Percentiles rank a stretch among this genome's conserved stretches.
Conservation (phyloP, 73 alveolate genomes). For the Paramecium octaurelia region DNA sequence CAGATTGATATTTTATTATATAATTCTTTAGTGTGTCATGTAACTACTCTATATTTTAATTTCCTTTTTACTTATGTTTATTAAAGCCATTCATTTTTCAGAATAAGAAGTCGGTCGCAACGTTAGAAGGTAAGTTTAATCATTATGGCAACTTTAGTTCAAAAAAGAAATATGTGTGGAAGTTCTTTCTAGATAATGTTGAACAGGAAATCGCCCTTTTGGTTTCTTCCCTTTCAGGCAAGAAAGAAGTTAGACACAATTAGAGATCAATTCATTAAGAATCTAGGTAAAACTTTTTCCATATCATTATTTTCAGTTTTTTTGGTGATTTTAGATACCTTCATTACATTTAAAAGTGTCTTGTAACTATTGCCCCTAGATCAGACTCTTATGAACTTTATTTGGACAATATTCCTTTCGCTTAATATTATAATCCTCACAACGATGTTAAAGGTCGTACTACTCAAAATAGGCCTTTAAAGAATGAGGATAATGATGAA, state of each 20-base stretch:
- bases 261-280: slow-evolving; percentile 65
- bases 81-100: background rate
- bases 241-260: slow-evolving; percentile 75
- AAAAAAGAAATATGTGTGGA: slow-evolving; percentile 79
- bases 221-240: slow-evolving; percentile 75
- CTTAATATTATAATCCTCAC: background rate
- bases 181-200: slow-evolving; percentile 73
- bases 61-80: background rate
- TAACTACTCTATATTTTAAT: background rate
- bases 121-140: background rate
- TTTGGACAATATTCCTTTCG: background rate
- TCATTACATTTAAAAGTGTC: background rate
- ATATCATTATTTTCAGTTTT: background rate
- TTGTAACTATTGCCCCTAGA: background rate
- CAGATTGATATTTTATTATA: background rate
- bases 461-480: background rate
- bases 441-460: background rate
- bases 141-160: slow-evolving; percentile 49
- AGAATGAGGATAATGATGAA: background rate
- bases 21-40: background rate
- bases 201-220: slow-evolving; percentile 73
- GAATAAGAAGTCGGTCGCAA: slow-evolving; percentile 31
- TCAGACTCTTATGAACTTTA: background rate
- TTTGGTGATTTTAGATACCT: background rate
- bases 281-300: background rate